Base-by-base conservation (phyloP, 169 alveolate species). In the Plasmodium berghei region DNA sequence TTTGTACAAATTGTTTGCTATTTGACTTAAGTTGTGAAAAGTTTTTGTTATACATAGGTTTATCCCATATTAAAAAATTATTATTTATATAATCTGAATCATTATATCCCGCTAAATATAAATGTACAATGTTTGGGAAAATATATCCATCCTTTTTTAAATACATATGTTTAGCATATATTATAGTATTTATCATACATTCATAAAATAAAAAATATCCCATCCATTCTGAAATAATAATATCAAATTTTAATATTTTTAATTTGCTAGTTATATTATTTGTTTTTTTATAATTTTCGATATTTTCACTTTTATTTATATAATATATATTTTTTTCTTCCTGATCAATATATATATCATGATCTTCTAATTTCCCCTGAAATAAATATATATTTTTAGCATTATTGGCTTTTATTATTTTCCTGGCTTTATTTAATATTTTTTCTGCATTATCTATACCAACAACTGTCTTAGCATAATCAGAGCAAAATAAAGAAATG, bases 181-280 rank as follows among this genome's bases (percentile, higher is more conserved):
- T 80, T 6, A 98, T 99, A 40, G 99, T 96, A 87, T 98, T 99
- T 4, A 98, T 94, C 99, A 98, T 98, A 59, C 98, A 93, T 92
- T 98, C 99, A 87, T 97, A 98, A 18, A 98, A 94, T 16, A 98
- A 93, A 87, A 97, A 97, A 87, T 98, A 97, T 0, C 99, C 99
- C 99, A 98, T 98, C 99, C 99, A 98, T 90, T 98, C 99, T 45
- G 99, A 96, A 54, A 98, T 93, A 63, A 98, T 98, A 74, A 98
- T 98, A 89, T 98, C 99, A 22, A 98, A 99, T 86, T 97, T 94
- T 72, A 96, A 96, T 9, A 98, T 98, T 42, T 99, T 98, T 40
- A 97, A 93, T 42, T 93, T 96, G 16, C 18, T 94, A 34, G 42
- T 34, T 98, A 89, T 96, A 98, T 20, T 97, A 97, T 90, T 96